A percentile compares a stretch with the other conserved stretches of the same genome.
Evolutionary conservation across 345 rosid genomes (phyloP).

Genomic region (Citrus sinensis): DNA sequence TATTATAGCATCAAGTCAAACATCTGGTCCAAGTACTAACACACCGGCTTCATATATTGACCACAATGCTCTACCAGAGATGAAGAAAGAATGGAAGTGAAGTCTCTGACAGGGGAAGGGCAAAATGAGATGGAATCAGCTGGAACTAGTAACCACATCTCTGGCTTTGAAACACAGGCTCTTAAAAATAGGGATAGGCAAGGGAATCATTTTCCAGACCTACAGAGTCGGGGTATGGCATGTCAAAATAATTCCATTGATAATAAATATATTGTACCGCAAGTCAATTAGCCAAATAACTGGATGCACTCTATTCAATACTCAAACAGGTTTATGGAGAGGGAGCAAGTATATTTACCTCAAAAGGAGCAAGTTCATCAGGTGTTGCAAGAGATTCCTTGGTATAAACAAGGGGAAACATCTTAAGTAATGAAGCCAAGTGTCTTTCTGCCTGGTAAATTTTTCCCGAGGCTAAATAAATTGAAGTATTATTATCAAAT

Average conservation of each 20-base stretch:
- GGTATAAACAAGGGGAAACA: constrained; percentile 84
- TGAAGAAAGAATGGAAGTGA: not conserved
- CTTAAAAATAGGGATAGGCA: not conserved
- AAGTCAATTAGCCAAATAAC: not conserved
- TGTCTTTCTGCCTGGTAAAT: constrained; percentile 67
- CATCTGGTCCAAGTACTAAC: not conserved
- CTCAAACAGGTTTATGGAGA: constrained; percentile 1
- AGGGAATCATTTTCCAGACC: not conserved
- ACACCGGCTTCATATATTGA: not conserved
- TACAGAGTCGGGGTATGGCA: not conserved
- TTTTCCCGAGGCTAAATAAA: constrained; percentile 82
- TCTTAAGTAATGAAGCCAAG: constrained; percentile 62
- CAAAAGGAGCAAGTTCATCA: constrained; percentile 81
- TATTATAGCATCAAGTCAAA: not conserved
- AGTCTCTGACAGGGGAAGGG: not conserved
- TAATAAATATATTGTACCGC: constrained; percentile 1
- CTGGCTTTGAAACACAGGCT: not conserved
- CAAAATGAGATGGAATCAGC: not conserved
- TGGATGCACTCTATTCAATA: not conserved
- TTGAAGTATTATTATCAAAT: constrained; percentile 75
- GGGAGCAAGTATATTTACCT: constrained; percentile 38
- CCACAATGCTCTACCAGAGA: not conserved
- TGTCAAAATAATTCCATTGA: not conserved
- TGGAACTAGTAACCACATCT: not conserved
- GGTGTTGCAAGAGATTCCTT: constrained; percentile 86